These are phyloP conservation scores for Claviceps sp. DNA, from an alignment of 2,329 filamentous ascomycete genomes.

Conservation along the genomic window DNA sequence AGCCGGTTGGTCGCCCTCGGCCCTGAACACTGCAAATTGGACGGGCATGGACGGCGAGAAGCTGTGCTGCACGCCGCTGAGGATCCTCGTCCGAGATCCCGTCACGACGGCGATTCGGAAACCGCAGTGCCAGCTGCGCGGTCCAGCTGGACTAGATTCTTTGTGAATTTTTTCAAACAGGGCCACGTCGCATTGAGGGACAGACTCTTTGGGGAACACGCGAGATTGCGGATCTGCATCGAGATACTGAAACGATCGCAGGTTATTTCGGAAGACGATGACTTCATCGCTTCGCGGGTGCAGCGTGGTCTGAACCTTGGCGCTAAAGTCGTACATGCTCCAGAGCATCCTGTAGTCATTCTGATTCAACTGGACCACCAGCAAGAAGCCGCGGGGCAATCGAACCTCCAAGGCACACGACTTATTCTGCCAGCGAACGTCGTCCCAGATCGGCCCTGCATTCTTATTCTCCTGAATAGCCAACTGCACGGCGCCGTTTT, in stretches of 20 bases:
- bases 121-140: slow-evolving; percentile 61
- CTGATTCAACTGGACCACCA: slow-evolving; percentile 58
- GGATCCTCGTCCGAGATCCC: slow-evolving; percentile 59
- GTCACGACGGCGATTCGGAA: slow-evolving; percentile 70
- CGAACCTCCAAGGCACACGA: slow-evolving; percentile 51
- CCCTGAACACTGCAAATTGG: slow-evolving; percentile 63
- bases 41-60: slow-evolving; percentile 54
- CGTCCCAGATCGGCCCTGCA: slow-evolving; percentile 62
- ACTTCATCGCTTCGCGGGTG: slow-evolving; percentile 56
- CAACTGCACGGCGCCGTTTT: slow-evolving; percentile 65
- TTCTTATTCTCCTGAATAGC: slow-evolving; percentile 56
- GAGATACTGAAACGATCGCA: slow-evolving; percentile 70
- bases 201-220: slow-evolving; percentile 62
- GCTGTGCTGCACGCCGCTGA: slow-evolving; percentile 63
- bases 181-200: slow-evolving; percentile 56
- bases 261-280: slow-evolving; percentile 51
- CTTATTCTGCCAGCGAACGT: slow-evolving; percentile 66
- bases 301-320: slow-evolving; percentile 59
- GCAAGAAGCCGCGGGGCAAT: slow-evolving; percentile 61
- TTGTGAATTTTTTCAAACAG: slow-evolving; percentile 61
- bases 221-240: slow-evolving; percentile 56
- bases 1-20: slow-evolving; percentile 55
- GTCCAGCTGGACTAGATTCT: slow-evolving; percentile 58
- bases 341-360: slow-evolving; percentile 68
- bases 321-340: slow-evolving; percentile 75